Conservation (phyloP, 768 basidiomycete genomes). For the Nidula microcarpa region DNA sequence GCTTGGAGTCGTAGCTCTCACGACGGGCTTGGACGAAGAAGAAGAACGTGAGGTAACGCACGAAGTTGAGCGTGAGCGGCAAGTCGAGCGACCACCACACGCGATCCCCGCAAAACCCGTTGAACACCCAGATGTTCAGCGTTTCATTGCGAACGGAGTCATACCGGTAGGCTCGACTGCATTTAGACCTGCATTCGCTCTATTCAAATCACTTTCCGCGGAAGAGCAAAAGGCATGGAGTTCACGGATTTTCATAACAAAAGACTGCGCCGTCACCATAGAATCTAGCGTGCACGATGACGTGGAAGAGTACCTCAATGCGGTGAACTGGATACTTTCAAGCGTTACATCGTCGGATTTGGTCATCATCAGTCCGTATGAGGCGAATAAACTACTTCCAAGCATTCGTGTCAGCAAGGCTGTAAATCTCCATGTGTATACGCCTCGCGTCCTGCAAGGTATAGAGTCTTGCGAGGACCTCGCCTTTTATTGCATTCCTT, state of each 20-base stretch:
- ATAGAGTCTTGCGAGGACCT: constrained; percentile 35
- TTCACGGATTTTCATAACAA: constrained; percentile 21
- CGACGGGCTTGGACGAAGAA: constrained; percentile 36
- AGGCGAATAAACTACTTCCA: constrained; percentile 32
- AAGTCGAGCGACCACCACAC: constrained; percentile 30
- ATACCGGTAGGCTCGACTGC: constrained; percentile 7
- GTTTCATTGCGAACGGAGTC: constrained; percentile 24
- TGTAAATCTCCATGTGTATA: constrained; percentile 39
- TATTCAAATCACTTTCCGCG: constrained; percentile 6
- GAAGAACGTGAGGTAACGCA: constrained; percentile 46
- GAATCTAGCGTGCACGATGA: constrained; percentile 2
- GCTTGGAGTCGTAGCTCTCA: constrained; percentile 20
- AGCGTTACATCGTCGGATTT: constrained; percentile 9
- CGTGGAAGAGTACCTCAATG: constrained; percentile 26
- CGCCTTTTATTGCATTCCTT: constrained; percentile 23
- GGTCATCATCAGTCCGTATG: constrained; percentile 36
- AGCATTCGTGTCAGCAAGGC: constrained; percentile 23
- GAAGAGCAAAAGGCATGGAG: constrained; percentile 11
- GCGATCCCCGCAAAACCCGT: constrained; percentile 20
- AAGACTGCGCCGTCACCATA: constrained; percentile 30
- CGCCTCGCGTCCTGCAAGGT: constrained; percentile 27
- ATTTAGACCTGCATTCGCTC: constrained; percentile 17
- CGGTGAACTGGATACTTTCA: constrained; percentile 42
- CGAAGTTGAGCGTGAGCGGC: constrained; percentile 37
- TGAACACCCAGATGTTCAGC: constrained; percentile 17